These are phyloP conservation scores for baker's yeast (Saccharomyces cerevisiae) DNA, from an alignment of 805 yeast genomes.

Conservation along the genomic window DNA sequence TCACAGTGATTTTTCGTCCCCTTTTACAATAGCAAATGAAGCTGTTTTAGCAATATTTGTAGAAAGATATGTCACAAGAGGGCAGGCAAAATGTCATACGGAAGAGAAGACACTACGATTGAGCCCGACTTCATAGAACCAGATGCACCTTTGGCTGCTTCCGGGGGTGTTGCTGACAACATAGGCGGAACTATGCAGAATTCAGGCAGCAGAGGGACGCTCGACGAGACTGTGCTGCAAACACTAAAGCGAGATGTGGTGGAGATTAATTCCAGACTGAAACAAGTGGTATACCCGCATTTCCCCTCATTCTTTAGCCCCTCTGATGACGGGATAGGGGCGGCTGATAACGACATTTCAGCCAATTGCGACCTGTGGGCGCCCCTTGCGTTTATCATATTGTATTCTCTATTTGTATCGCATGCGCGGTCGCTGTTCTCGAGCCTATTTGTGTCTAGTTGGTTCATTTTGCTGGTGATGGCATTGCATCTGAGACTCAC, in stretches of 20 bases:
- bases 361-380: constrained; percentile 31
- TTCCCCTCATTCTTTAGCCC: constrained; percentile 12
- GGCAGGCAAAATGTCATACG: not conserved
- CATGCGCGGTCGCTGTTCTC: constrained; percentile 27
- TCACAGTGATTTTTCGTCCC: not conserved
- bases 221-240: constrained; percentile 25
- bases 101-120: constrained; percentile 8
- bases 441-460: constrained; percentile 25
- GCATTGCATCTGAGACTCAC: constrained; percentile 26
- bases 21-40: not conserved
- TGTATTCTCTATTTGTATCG: constrained; percentile 27
- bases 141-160: constrained; percentile 3
- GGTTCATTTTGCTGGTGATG: constrained; percentile 24
- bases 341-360: constrained; percentile 6
- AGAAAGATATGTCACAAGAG: not conserved
- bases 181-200: not conserved
- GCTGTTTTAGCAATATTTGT: not conserved
- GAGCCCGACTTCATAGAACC: constrained; percentile 27
- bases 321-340: not conserved
- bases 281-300: constrained; percentile 29
- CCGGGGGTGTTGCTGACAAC: not conserved
- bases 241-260: constrained; percentile 27
- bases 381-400: constrained; percentile 26
- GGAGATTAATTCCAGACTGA: constrained; percentile 26
- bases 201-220: constrained; percentile 22